Base-by-base conservation (phyloP, 306 rosid species). In the Cicer pinnatifidum region DNA sequence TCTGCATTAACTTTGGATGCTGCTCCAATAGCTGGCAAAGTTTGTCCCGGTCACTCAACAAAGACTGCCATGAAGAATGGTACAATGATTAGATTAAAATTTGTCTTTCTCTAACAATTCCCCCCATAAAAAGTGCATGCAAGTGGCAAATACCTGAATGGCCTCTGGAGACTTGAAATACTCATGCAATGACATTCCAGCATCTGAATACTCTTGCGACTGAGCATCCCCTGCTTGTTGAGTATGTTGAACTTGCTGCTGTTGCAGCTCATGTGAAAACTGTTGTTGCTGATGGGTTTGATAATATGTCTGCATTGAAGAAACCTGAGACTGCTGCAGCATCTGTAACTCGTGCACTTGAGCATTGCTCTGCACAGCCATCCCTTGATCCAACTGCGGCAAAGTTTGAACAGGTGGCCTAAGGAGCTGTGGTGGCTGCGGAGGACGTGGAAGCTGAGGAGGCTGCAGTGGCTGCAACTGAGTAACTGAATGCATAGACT, bases 21-120 rank as follows among this genome's bases (percentile, higher is more conserved):
- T 94, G 96, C 92, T 94, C 99, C 90, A 94, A 86, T 68, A 94
- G 95, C 85, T 91, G 95, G 82, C 99, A 91, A 71, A 94, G 96
- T 74, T 94, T 91, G 69, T 89, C 97, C 19, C 93, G 86, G 81
- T 94, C 97, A 16, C 96, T 86, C 85, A 94, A 76, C 64, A 94
- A 85, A 77, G 96, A 88, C 99, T 94, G 96, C 81, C 82, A 86
- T 54, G 28, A 39, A 86, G 70, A 84, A 66, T 69, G 50, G 57
- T 57, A 52, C 19, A 16, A 53, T 63, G 16, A 73, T 48, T 46
- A 83, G 70, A 66, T 45, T 38, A 48, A 70, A 44, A 35, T n/a
- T 52, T 17, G 33, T 47, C 41, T 13, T 35, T 16, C 60, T 73
- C 28, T 43, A 17, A 65, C 7, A 40, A 72, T 19, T 19, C 19